These are phyloP conservation scores for Colletotrichum agaves DNA, from an alignment of 2,329 filamentous ascomycete species.

Conservation along the genomic window DNA sequence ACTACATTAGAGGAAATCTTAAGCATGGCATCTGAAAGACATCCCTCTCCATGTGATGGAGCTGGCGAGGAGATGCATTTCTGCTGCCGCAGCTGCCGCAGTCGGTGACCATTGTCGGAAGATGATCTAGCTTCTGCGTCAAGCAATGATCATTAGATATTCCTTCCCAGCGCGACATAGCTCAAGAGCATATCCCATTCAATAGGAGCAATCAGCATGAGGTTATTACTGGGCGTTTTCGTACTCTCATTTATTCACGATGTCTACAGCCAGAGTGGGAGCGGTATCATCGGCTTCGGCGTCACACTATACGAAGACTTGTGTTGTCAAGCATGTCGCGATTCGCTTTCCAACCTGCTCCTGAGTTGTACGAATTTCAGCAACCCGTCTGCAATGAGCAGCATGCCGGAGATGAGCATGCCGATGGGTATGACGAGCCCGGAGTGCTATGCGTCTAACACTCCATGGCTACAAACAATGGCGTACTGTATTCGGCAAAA, in stretches of 20 bases:
- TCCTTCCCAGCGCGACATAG: too few species aligned
- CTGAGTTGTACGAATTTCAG: conserved; percentile 16
- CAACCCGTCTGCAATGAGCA: not conserved
- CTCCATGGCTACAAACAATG: conserved; percentile 46
- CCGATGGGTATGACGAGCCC: conserved; percentile 35
- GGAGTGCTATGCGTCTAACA: conserved; percentile 45
- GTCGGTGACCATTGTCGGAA: too few species aligned
- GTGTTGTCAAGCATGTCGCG: conserved; percentile 24
- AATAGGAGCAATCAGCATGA: too few species aligned
- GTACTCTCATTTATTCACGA: not conserved
- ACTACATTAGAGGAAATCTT: too few species aligned
- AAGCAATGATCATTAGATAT: too few species aligned
- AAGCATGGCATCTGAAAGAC: too few species aligned
- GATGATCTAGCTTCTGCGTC: too few species aligned
- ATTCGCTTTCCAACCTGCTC: conserved; percentile 10
- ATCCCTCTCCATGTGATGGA: too few species aligned
- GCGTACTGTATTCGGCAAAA: conserved; percentile 49
- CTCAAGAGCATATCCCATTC: too few species aligned
- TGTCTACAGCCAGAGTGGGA: conserved; percentile 1
- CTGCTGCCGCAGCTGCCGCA: too few species aligned
- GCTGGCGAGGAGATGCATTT: too few species aligned
- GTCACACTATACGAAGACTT: conserved; percentile 10
- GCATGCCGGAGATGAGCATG: conserved; percentile 34
- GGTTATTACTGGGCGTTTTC: not conserved
- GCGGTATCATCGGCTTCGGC: conserved; percentile 26